These are phyloP conservation scores for Trichoderma pleuroti DNA, from an alignment of 2,329 filamentous ascomycete species.

Conservation along the genomic window DNA sequence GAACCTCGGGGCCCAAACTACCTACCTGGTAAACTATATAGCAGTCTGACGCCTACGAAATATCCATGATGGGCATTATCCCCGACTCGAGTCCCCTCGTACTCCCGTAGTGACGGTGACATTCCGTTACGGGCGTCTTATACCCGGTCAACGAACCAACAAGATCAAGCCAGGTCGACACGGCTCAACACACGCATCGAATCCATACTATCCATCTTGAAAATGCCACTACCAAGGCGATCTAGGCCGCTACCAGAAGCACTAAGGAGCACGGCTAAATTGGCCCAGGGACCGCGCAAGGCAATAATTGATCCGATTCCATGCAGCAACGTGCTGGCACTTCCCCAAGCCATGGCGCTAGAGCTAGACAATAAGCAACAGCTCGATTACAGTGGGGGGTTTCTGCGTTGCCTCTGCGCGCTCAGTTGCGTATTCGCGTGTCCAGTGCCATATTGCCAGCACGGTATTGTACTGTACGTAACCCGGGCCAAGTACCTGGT, in stretches of 20 bases:
- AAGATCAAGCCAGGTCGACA: not conserved
- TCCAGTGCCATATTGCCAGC: not conserved
- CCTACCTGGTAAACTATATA: not conserved
- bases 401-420: not conserved
- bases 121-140: not conserved
- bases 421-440: not conserved
- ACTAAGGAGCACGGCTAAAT: not conserved
- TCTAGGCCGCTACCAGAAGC: not conserved
- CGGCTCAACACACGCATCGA: not conserved
- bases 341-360: not conserved
- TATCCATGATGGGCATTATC: not conserved
- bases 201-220: not conserved
- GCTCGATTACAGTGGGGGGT: not conserved
- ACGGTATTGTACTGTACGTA: not conserved
- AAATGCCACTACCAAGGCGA: not conserved
- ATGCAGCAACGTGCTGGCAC: not conserved
- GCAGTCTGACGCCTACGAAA: not conserved
- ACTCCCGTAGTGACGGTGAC: not conserved
- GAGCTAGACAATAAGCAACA: not conserved
- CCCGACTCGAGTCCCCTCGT: not conserved
- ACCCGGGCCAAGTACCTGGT: not conserved
- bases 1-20: not conserved
- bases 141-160: not conserved
- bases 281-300: not conserved
- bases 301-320: not conserved